Percentiles rank a stretch among this genome's conserved stretches.
Evolutionary conservation across 108 stramenopile species (phyloP).

Genomic region (Cyclotella cryptica): DNA sequence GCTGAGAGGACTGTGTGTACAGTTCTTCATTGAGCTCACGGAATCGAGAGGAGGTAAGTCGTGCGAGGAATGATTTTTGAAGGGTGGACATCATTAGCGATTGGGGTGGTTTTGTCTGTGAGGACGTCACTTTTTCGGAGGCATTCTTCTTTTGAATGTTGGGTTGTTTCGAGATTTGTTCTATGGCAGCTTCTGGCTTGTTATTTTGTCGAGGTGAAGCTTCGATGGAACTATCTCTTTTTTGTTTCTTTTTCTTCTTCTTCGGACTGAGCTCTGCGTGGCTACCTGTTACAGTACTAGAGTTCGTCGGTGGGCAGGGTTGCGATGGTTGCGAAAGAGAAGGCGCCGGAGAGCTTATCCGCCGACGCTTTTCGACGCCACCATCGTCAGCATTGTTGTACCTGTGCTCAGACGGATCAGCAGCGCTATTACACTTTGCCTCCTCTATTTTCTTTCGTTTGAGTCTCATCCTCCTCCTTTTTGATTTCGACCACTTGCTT

Average conservation of each 20-base stretch:
- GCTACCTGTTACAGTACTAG: too few species aligned
- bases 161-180: background rate
- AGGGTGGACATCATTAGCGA: conserved; percentile 55
- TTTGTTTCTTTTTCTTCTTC: too few species aligned
- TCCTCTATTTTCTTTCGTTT: conserved; percentile 48
- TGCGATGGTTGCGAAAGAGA: background rate
- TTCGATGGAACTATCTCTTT: background rate
- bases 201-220: background rate
- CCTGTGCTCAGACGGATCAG: background rate
- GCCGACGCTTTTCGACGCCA: background rate
- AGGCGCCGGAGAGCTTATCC: background rate
- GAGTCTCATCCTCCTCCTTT: conserved; percentile 47
- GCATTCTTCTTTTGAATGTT: background rate
- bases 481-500: conserved; percentile 49
- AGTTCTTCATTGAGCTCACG: conserved; percentile 97
- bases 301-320: too few species aligned
- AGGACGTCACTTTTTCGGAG: background rate
- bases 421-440: conserved; percentile 15
- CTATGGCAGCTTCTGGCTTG: background rate
- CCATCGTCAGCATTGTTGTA: background rate
- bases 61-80: conserved; percentile 72
- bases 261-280: too few species aligned
- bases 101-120: conserved; percentile 23
- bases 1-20: conserved; percentile 87
- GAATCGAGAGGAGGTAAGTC: conserved; percentile 94